Evolutionary conservation across 257 asterid genomes (phyloP).

Genomic region (Plantago ovata): DNA sequence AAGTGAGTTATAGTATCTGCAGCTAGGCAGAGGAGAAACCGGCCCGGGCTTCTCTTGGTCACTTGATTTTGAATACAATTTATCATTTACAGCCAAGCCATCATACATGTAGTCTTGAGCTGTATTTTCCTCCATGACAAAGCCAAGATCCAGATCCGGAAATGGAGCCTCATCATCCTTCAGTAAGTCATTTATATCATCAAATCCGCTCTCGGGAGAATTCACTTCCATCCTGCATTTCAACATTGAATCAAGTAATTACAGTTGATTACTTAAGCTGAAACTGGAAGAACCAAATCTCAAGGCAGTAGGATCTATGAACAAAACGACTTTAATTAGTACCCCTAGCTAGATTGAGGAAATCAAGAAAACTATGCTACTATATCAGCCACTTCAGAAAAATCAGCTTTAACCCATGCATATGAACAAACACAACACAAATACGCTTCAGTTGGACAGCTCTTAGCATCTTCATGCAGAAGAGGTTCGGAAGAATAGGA

Average conservation of each 20-base stretch:
- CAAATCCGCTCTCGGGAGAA: slow-evolving; percentile 24
- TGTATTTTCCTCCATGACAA: slow-evolving; percentile 15
- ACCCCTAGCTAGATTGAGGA: too few species aligned
- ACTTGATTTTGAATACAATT: slow-evolving; percentile 6
- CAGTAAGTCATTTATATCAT: slow-evolving; percentile 25
- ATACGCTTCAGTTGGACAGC: too few species aligned
- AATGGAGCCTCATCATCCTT: slow-evolving; percentile 19
- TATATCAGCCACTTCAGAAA: too few species aligned
- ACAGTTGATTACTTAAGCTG: not conserved
- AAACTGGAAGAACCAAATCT: not conserved
- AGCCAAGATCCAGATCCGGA: slow-evolving; percentile 22
- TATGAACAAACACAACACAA: too few species aligned
- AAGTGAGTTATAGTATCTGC: slow-evolving; percentile 11
- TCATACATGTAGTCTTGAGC: slow-evolving; percentile 15
- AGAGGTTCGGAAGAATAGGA: too few species aligned
- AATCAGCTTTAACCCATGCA: too few species aligned
- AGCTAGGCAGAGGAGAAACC: slow-evolving; percentile 9
- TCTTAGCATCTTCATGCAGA: too few species aligned
- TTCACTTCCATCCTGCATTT: slow-evolving; percentile 24
- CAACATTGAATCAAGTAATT: not conserved
- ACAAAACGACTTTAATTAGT: too few species aligned
- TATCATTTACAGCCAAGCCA: slow-evolving; percentile 14
- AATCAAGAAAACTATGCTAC: too few species aligned
- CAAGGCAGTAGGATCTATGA: too few species aligned
- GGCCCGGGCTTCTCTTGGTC: slow-evolving; percentile 18